These are phyloP conservation scores for Naematelia encephala DNA, from an alignment of 768 basidiomycete species.

Conservation along the genomic window DNA sequence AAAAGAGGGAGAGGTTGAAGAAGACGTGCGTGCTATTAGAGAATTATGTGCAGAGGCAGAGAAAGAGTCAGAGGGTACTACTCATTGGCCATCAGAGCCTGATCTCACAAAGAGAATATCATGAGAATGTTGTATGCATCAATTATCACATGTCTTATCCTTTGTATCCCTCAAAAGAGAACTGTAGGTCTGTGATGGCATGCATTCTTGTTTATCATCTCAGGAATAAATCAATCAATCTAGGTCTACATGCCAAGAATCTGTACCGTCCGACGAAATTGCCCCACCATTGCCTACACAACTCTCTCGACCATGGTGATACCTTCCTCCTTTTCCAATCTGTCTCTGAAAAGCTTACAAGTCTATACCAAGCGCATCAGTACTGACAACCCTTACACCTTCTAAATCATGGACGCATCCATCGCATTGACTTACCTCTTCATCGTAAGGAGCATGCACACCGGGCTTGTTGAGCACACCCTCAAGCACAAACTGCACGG, in stretches of 20 bases:
- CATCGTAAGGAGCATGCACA: conserved; percentile 79
- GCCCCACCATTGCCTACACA: conserved; percentile 31
- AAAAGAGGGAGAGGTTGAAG: background rate
- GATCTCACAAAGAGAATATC: background rate
- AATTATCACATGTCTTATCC: no score
- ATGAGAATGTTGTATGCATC: no score
- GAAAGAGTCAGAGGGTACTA: background rate
- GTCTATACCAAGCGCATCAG: conserved; percentile 25
- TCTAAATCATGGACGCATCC: no score
- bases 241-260: no score
- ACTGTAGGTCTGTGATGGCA: no score
- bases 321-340: conserved; percentile 39
- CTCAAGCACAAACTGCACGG: conserved; percentile 84
- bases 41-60: background rate
- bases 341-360: conserved; percentile 41
- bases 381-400: no score
- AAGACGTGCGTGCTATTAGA: background rate
- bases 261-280: no score
- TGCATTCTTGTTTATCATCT: no score
- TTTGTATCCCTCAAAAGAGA: no score
- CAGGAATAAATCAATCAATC: no score
- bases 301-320: conserved; percentile 49
- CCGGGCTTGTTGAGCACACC: conserved; percentile 74
- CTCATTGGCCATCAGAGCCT: background rate
- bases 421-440: conserved; percentile 63